phyloP scores from a whole-genome alignment of 257 asterid genomes.

The Craterostigma plantagineum region DNA sequence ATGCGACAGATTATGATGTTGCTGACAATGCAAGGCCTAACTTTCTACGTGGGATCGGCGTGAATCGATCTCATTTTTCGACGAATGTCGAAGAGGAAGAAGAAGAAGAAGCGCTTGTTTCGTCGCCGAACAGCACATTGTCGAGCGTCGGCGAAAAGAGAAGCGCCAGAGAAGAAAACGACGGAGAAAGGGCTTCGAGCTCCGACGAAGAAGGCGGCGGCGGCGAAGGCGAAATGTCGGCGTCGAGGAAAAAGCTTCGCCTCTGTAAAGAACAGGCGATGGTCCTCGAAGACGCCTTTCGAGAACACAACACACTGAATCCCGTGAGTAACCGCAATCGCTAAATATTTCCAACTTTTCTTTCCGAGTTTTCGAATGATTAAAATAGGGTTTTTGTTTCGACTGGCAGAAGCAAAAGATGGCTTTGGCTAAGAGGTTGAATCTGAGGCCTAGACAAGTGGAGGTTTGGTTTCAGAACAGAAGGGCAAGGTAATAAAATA shows the following conservation, averaged over 20 bases:
- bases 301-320: conserved; percentile 73
- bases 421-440: conserved; percentile 72
- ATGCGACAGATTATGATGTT: no score
- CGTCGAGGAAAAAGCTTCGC: conserved; percentile 76
- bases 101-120: conserved; percentile 47
- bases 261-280: conserved; percentile 85
- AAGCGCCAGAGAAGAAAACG: conserved; percentile 55
- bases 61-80: conserved; percentile 29
- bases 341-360: no score
- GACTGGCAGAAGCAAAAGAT: conserved; percentile 65
- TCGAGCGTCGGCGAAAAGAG: conserved; percentile 89
- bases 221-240: conserved; percentile 57
- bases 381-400: neutral
- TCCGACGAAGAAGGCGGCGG: conserved; percentile 61
- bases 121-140: conserved; percentile 87
- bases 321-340: conserved; percentile 29
- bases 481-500: conserved; percentile 76
- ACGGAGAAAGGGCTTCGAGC: conserved; percentile 48
- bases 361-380: neutral
- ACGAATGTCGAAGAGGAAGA: conserved; percentile 17
- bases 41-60: conserved; percentile 38
- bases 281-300: conserved; percentile 79
- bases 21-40: no score
- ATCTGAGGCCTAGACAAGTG: conserved; percentile 84
- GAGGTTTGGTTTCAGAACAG: conserved; percentile 99